Evolutionary conservation across 345 rosid genomes (phyloP).

Genomic region (Theobroma cacao): DNA sequence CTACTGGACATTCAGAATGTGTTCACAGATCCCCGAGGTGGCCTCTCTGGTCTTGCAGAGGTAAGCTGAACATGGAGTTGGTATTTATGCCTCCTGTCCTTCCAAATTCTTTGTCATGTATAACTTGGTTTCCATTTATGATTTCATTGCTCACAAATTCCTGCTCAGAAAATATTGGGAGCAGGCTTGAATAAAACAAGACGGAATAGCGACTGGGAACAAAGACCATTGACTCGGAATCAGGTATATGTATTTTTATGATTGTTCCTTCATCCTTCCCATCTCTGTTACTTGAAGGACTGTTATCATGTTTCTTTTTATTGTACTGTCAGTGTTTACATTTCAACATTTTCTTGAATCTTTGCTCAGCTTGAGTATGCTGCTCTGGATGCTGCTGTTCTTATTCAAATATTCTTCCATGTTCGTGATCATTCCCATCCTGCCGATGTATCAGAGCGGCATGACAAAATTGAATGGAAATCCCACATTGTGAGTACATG

Average conservation of each 20-base stretch:
- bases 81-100: neutral
- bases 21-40: slow-evolving; percentile 69
- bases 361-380: slow-evolving; percentile 82
- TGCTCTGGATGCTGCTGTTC: slow-evolving; percentile 91
- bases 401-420: slow-evolving; percentile 67
- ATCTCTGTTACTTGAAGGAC: neutral
- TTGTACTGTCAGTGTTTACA: neutral
- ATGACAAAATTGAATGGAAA: slow-evolving; percentile 62
- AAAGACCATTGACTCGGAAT: slow-evolving; percentile 69
- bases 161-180: slow-evolving; percentile 75
- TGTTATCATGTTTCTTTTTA: neutral
- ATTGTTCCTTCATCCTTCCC: neutral
- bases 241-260: slow-evolving; percentile 46
- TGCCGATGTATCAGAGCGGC: slow-evolving; percentile 31
- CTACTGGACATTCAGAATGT: slow-evolving; percentile 75
- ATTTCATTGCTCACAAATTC: neutral
- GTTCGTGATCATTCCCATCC: slow-evolving; percentile 41
- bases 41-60: slow-evolving; percentile 82
- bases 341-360: neutral
- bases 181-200: slow-evolving; percentile 87
- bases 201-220: slow-evolving; percentile 87
- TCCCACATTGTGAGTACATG: slow-evolving; percentile 62
- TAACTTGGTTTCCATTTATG: neutral
- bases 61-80: slow-evolving; percentile 31
- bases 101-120: neutral